Base-by-base conservation (phyloP, 352 stramenopile species). In the Peronospora destructor region DNA sequence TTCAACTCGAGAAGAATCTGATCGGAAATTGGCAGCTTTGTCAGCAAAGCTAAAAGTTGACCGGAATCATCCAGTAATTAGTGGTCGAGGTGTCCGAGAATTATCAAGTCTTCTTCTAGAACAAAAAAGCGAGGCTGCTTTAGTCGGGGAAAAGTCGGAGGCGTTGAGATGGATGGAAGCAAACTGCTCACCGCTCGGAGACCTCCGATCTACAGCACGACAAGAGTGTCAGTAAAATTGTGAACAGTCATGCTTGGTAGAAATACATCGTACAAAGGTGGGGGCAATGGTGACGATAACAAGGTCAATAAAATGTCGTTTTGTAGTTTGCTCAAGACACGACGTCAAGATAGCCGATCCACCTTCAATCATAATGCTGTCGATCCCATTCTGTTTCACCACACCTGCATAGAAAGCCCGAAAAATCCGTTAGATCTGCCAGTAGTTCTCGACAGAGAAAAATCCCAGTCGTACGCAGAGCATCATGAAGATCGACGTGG, bases 331-430 rank as follows among this genome's bases (percentile, higher is more conserved):
- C 28, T 59, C 56, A 13, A 91, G 49, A 41, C 78, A 87, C n/a
- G 74, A 64, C n/a, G 76, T 76, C 21, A 95, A 70, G 39, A 95
- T 83, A 3, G 71, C 54, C 1, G 82, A 71, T 8, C 84, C 84
- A 16, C 84, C 84, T 70, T 95, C 84, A 12, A 95, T 56, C 84
- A 93, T 95, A 21, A 93, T 45, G 37, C 71, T 90, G 4, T 47
- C 32, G 37, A 93, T 60, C 0, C 73, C 78, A 42, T 68, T 56
- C 10, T 51, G 26, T 14, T 57, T 62, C 9, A 76, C 45, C 0
- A 73, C 48, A 29, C 58, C 76, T 87, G 29, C 14, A n/a, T 6
- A 46, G 4, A 19, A 37, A 34, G 11, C 10, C 30, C 6, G 0
- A 29, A 36, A 26, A 26, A 32, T 11, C 10, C 28, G 10, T 32